Evolutionary conservation across 2,329 filamentous ascomycete genomes (phyloP), one percentile per base, ranked within the genome.

Genomic region (Pseudocercospora fijiensis): DNA sequence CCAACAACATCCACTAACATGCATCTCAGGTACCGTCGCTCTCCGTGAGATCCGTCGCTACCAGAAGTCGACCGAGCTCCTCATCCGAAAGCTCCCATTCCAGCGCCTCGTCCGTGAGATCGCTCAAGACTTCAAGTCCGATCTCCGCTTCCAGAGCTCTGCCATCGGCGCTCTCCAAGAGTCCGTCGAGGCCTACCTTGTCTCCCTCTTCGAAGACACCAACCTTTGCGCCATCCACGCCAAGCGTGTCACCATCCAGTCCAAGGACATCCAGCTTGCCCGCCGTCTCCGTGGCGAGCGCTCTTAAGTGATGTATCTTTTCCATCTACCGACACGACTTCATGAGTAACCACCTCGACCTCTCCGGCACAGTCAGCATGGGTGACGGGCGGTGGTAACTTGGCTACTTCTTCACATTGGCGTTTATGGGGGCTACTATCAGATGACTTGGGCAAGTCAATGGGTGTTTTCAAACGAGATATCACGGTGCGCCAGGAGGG

Each of bases 161-260:
- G 94, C 95, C 58, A 95, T 98, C 73, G 87, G 90, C 74, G 94
- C 94, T 11, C 84, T 98, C 2, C 94, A 98, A 79, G 94, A 98
- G 82, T 92, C 94, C 13, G 87, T 93, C n/a, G 94, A 98, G 81
- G 94, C 94, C 4, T 98, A 96, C 79, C 84, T 98, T 71, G 90
- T 98, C 64, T 93, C 96, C 75, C 83, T 98, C n/a, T 97, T 98
- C 75, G 93, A 97, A 77, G 92, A 96, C 79, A 91, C 91, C 69
- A 97, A 98, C 80, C 85, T 98, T 47, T 97, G 94, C 80, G 95
- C 94, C 67, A 93, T 98, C 72, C 94, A 98, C 79, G 95, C 94
- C 66, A 97, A 96, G 82, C 85, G 94, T 76, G 92, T 98, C 59
- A 98, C 94, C 43, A 96, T 97, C 72, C 81, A 76, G 69, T 92